phyloP scores from a whole-genome alignment of 2,329 filamentous ascomycete genomes.

The Byssoonygena ceratinophila region DNA sequence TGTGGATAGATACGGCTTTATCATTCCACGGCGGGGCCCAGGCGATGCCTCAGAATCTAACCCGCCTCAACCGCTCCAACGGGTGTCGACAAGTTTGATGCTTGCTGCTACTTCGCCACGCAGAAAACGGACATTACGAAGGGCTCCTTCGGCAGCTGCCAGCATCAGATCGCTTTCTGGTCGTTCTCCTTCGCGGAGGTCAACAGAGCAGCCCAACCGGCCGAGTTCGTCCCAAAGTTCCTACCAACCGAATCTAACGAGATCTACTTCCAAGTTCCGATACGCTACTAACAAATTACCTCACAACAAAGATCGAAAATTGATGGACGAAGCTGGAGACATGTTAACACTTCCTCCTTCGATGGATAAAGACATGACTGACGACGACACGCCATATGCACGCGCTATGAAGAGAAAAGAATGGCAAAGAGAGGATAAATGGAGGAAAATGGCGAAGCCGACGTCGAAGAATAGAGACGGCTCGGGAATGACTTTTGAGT shows the following conservation, averaged over 20 bases:
- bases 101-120: conserved; percentile 48
- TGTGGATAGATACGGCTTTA: conserved; percentile 58
- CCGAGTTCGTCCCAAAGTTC: conserved; percentile 41
- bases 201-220: conserved; percentile 35
- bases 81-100: conserved; percentile 50
- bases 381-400: conserved; percentile 40
- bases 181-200: conserved; percentile 33
- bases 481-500: conserved; percentile 60
- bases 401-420: conserved; percentile 47
- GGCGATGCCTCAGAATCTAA: conserved; percentile 24
- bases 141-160: conserved; percentile 39
- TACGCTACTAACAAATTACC: conserved; percentile 45
- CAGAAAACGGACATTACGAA: conserved; percentile 43
- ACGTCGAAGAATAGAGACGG: conserved; percentile 39
- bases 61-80: conserved; percentile 40
- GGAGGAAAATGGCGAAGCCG: conserved; percentile 54
- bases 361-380: conserved; percentile 37
- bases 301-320: conserved; percentile 41
- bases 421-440: conserved; percentile 53
- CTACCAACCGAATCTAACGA: conserved; percentile 32
- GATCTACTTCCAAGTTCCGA: conserved; percentile 39
- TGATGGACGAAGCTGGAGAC: conserved; percentile 44
- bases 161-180: conserved; percentile 36
- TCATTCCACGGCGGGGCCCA: conserved; percentile 34
- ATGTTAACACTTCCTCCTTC: conserved; percentile 53